Conservation (phyloP, 2,329 filamentous ascomycete species). For the Penicillium brasilianum region DNA sequence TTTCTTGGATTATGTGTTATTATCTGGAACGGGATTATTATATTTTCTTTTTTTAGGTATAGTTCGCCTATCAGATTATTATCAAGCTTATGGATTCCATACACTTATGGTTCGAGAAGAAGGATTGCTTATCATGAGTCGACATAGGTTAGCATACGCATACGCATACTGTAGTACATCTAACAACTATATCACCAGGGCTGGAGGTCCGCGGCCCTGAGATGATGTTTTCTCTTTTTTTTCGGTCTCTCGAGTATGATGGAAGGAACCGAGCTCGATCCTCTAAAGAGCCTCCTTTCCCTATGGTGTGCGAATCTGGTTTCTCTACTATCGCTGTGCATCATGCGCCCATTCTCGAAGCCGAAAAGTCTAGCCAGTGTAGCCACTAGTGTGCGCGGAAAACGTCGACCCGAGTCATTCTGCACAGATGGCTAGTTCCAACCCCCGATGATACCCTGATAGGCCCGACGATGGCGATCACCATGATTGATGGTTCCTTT, state of each 20-base stretch:
- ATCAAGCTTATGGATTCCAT: background rate
- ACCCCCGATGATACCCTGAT: conserved; percentile 2
- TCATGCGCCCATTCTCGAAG: conserved; percentile 15
- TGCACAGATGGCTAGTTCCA: conserved; percentile 1
- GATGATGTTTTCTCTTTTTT: background rate
- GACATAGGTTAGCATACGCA: no score
- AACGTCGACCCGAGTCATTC: background rate
- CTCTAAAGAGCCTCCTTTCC: no score
- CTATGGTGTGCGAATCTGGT: background rate
- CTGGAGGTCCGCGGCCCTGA: background rate
- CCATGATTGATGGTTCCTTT: background rate
- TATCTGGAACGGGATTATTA: background rate
- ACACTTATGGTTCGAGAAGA: no score
- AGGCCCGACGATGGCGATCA: background rate
- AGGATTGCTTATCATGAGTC: no score
- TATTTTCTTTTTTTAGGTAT: background rate
- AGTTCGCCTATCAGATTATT: background rate
- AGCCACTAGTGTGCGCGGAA: background rate
- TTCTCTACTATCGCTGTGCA: conserved; percentile 1
- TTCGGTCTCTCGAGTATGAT: background rate
- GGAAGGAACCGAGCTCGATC: background rate
- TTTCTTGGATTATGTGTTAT: background rate
- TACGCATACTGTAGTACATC: no score
- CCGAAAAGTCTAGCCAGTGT: conserved; percentile 7
- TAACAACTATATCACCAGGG: background rate